Base-by-base conservation (phyloP, 176 grass and related monocot genomes). In the Typha latifolia region DNA sequence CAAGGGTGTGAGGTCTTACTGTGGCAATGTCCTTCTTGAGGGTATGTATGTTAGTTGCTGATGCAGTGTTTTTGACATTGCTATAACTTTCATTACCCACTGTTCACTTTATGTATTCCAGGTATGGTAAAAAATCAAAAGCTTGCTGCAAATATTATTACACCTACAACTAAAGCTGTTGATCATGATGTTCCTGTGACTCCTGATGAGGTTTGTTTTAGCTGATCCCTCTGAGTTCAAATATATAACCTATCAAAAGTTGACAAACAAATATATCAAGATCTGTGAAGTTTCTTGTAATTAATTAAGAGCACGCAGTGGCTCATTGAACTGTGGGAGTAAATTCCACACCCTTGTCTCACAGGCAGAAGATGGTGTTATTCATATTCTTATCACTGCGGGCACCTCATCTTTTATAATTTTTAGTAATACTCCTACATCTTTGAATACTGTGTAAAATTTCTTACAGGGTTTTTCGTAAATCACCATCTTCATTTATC, bases 121-220 rank as follows among this genome's bases (percentile, higher is more conserved):
- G 94, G 89, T 31, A 90, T 99, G 86, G 79, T 90, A 55, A 99
- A 99, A 65, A 99, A 93, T 70, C 59, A 93, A 72, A 99, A 82
- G 68, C 67, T 99, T 11, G 26, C 78, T 62, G 57, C 61, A 50
- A 99, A 93, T 87, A 93, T 93, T 63, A 78, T 93, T 64, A 99
- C 94, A 32, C 89, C 94, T 48, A 99, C 94, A 24, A 99, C 94
- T 32, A 99, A 99, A 86, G 81, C 86, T 74, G 81, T 31, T 75
- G 85, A 99, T 78, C 94, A 87, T 61, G 94, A 99, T 59, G 78
- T 90, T 31, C 89, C 94, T 69, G 81, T 99, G 59, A 90, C 89
- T 69, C 89, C 86, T 22, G 77, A 86, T 37, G 94, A 90, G 86
- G 89, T 84, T 80, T 63, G 32, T 66, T 74, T 77, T 53, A n/a